A percentile compares a stretch with the other conserved stretches of the same genome.
These are phyloP conservation scores for Sordariomycetes sp. DNA, from an alignment of 2,329 filamentous ascomycete genomes.

Conservation along the genomic window DNA sequence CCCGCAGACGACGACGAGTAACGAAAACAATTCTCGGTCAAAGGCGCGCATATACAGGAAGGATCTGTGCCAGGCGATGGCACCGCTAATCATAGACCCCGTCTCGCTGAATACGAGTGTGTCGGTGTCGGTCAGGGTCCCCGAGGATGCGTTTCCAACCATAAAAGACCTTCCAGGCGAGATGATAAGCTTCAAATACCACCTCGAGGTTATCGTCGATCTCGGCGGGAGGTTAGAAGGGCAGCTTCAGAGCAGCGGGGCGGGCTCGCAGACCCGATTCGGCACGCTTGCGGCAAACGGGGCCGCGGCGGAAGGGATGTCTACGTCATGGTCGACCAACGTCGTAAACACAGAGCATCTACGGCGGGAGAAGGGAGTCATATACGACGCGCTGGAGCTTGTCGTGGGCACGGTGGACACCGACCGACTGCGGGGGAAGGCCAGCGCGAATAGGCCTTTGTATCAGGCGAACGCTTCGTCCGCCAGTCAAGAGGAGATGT, in stretches of 20 bases:
- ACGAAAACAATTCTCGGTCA: constrained; percentile 17
- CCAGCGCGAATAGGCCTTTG: neutral
- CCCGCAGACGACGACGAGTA: neutral
- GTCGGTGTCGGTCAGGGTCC: constrained; percentile 73
- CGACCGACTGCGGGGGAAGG: constrained; percentile 17
- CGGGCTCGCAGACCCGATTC: constrained; percentile 26
- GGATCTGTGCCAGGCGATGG: constrained; percentile 80
- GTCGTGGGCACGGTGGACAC: constrained; percentile 80
- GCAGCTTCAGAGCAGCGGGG: constrained; percentile 56
- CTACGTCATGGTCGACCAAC: constrained; percentile 44
- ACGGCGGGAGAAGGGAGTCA: constrained; percentile 82
- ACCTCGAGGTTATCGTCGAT: constrained; percentile 86
- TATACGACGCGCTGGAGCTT: constrained; percentile 76
- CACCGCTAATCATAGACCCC: constrained; percentile 81
- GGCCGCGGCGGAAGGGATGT: constrained; percentile 25
- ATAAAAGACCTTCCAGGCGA: constrained; percentile 82
- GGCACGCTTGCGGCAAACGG: constrained; percentile 18
- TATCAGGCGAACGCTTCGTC: constrained; percentile 10
- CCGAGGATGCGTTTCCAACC: constrained; percentile 84
- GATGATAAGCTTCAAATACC: constrained; percentile 93
- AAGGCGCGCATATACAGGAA: constrained; percentile 93
- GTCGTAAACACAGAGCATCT: constrained; percentile 84
- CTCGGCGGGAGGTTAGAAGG: constrained; percentile 75
- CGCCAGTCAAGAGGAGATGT: constrained; percentile 20
- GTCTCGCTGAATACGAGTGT: constrained; percentile 66